Percentiles rank a stretch among this genome's conserved stretches.
Evolutionary conservation across 305 asterid species (phyloP).

Genomic region (Fraxinus sp.): DNA sequence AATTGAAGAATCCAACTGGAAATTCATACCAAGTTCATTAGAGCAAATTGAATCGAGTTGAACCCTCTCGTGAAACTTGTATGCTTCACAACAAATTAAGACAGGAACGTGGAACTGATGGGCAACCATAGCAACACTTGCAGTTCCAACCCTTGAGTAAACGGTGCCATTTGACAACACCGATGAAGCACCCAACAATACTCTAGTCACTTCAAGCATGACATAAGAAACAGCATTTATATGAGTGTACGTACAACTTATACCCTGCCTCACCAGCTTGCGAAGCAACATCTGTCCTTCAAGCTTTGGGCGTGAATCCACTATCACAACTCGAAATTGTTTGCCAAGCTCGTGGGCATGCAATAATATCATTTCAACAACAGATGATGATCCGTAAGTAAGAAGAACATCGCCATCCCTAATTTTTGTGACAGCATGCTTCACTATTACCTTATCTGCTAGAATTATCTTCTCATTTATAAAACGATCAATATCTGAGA

Average conservation of each 20-base stretch:
- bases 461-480: conserved; percentile 69
- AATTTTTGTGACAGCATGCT: conserved; percentile 89
- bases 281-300: conserved; percentile 83
- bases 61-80: conserved; percentile 94
- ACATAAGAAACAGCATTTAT: conserved; percentile 88
- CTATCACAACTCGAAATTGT: conserved; percentile 80
- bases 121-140: conserved; percentile 97
- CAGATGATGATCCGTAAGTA: conserved; percentile 85
- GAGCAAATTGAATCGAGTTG: conserved; percentile 92
- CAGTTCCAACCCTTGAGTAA: conserved; percentile 95
- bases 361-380: conserved; percentile 78
- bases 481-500: conserved; percentile 61
- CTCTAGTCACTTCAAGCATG: conserved; percentile 90
- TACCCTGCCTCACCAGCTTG: conserved; percentile 81
- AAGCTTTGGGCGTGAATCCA: conserved; percentile 91
- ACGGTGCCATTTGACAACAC: conserved; percentile 90
- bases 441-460: conserved; percentile 86
- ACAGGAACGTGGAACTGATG: conserved; percentile 85
- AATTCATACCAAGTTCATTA: conserved; percentile 75
- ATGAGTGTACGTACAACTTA: conserved; percentile 87
- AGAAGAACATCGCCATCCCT: conserved; percentile 95
- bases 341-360: conserved; percentile 95
- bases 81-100: conserved; percentile 90
- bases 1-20: not conserved
- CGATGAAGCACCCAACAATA: conserved; percentile 94